Evolutionary conservation across 495 filamentous ascomycete genomes (phyloP).

Genomic region (Letharia lupina): DNA sequence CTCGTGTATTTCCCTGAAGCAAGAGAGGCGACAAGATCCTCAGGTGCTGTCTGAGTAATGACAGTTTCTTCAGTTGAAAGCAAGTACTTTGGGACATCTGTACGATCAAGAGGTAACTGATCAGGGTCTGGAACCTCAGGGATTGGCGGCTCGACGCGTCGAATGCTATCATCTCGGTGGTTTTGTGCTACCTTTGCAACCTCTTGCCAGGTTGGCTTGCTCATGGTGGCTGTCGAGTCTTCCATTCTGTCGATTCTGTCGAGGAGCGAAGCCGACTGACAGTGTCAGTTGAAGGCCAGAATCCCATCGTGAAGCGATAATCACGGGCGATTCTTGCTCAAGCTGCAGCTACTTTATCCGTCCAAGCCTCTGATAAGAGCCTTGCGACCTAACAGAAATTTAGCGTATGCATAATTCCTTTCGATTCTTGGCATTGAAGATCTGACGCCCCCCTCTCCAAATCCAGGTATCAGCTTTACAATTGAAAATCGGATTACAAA

Average conservation of each 20-base stretch:
- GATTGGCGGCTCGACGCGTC: conserved; percentile 31
- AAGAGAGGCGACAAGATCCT: conserved; percentile 31
- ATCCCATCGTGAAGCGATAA: background rate
- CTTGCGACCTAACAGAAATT: background rate
- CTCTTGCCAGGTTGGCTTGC: conserved; percentile 31
- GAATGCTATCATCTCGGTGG: conserved; percentile 35
- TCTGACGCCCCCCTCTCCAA: too few species aligned
- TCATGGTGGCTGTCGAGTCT: conserved; percentile 16
- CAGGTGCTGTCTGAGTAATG: conserved; percentile 35
- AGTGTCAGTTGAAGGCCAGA: background rate
- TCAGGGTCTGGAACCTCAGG: conserved; percentile 25
- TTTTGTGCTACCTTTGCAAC: conserved; percentile 32
- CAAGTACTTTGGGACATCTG: conserved; percentile 31
- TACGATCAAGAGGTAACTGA: conserved; percentile 33
- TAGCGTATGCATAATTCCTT: background rate
- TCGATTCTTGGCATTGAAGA: too few species aligned
- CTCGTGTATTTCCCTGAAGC: conserved; percentile 31
- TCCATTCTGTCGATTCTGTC: background rate
- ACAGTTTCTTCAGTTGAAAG: conserved; percentile 32
- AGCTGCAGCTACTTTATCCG: background rate
- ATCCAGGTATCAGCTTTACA: too few species aligned
- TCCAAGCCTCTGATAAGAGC: background rate
- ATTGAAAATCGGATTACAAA: too few species aligned
- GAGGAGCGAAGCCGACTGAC: background rate
- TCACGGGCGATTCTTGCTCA: background rate